Evolutionary conservation across 2,329 filamentous ascomycete genomes (phyloP), one percentile per base, ranked within the genome.

Genomic region (Tolypocladium ophioglossoides): DNA sequence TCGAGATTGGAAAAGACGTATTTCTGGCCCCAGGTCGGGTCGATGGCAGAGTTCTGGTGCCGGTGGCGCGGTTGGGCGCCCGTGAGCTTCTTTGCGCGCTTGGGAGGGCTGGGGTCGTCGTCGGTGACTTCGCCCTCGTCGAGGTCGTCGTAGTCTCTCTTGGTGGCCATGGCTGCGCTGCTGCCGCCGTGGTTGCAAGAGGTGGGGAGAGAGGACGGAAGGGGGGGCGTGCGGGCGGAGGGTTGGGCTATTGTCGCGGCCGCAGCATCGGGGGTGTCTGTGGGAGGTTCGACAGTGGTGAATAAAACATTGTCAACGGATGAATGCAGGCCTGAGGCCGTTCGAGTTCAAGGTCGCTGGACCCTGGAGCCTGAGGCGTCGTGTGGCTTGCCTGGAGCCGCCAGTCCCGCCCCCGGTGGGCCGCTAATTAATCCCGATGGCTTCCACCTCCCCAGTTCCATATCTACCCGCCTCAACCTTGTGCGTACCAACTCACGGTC

Each of bases 21-120:
- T 68, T 83, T 81, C 69, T 89, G 86, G 41, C 87, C 87, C 68
- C 83, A 89, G 2, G 82, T 79, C 11, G 82, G 78, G 65, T 89
- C 79, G 55, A 84, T 75, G 50, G 72, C 70, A 5, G 73, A 71
- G 58, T 74, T 70, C 55, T 74, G 68, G 52, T 73, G 70, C 52
- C 73, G 69, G 58, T 74, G 69, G 56, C 68, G 69, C 54, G 68
- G 56, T 61, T 68, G 73, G 38, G 62, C 57, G 14, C 58, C 58
- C 7, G 54, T 57, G 27, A 59, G 57, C 41, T 57, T 57, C 57
- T 58, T 65, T 35, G 61, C 54, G 50, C 63, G 63, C 55, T 66
- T 66, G 48, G 61, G 24, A 11, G 41, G 52, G 46, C 64, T 65
- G 0, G 61, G 55, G 22, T 65, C 61, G n/a, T 62, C 62, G 24